These are phyloP conservation scores for Vigna trinervia DNA, from an alignment of 306 rosid species.

Conservation along the genomic window DNA sequence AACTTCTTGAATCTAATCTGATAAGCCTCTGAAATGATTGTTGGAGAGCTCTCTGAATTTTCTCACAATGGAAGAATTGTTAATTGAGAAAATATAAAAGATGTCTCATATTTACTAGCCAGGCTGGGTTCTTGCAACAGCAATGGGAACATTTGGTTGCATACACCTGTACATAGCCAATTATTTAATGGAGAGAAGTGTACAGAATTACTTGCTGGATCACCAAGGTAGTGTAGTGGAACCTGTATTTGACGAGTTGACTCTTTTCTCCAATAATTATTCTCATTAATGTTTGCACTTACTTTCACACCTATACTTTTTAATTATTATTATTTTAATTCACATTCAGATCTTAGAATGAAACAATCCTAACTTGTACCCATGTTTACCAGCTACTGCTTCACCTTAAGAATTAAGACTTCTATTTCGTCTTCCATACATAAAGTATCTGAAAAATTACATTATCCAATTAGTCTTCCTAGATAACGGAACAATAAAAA, in stretches of 20 bases:
- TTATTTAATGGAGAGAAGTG: background rate
- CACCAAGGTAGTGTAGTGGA: conserved; percentile 39
- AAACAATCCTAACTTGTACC: conserved; percentile 39
- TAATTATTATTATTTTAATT: background rate
- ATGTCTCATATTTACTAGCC: conserved; percentile 16
- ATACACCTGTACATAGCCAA: conserved; percentile 1
- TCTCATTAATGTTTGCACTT: conserved; percentile 46
- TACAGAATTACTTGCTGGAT: conserved; percentile 25
- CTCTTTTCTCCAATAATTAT: conserved; percentile 43
- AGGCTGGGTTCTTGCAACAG: conserved; percentile 40
- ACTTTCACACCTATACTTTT: conserved; percentile 16
- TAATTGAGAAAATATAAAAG: background rate
- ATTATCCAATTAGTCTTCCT: background rate
- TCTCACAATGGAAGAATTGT: background rate
- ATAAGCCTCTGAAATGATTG: too few relatives aligned
- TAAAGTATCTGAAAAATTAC: background rate
- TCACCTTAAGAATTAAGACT: background rate
- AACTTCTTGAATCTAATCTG: too few relatives aligned
- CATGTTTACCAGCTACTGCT: conserved; percentile 24
- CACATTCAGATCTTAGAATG: conserved; percentile 39
- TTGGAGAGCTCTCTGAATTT: background rate
- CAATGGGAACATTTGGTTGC: conserved; percentile 27
- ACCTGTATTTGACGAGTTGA: conserved; percentile 40
- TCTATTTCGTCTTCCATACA: background rate
- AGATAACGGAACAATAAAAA: background rate